Evolutionary conservation across 768 basidiomycete species (phyloP).

Genomic region (Porpolomopsis calyptriformis): DNA sequence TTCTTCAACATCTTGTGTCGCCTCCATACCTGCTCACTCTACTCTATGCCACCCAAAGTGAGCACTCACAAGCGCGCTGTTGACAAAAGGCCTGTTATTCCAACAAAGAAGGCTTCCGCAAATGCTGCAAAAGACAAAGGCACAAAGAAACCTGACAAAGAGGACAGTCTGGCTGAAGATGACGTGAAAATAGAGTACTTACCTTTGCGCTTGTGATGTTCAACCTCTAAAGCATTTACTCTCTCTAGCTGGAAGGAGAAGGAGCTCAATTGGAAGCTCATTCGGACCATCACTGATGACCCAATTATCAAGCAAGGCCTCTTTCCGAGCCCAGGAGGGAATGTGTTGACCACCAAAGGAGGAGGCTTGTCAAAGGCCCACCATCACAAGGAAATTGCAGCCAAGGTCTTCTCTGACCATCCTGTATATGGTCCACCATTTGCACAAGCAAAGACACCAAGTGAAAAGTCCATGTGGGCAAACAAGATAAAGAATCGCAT

Average conservation of each 20-base stretch:
- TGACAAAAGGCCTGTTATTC: background rate
- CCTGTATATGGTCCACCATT: constrained; percentile 5
- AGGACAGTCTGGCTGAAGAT: background rate
- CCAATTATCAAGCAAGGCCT: constrained; percentile 11
- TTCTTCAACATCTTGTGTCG: background rate
- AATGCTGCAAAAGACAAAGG: background rate
- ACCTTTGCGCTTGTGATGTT: background rate
- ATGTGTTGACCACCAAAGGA: constrained; percentile 6
- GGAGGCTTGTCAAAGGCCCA: constrained; percentile 12
- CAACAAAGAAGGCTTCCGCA: background rate
- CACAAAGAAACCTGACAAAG: background rate
- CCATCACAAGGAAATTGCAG: constrained; percentile 8
- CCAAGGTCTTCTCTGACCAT: constrained; percentile 10
- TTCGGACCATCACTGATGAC: constrained; percentile 5
- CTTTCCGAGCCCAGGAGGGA: constrained; percentile 12
- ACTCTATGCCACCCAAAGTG: constrained; percentile 1
- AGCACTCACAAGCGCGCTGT: background rate
- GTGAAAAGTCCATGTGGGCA: background rate
- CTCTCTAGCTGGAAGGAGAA: constrained; percentile 5
- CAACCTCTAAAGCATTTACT: background rate
- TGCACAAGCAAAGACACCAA: background rate
- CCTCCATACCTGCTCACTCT: too few relatives aligned
- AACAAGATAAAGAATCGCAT: constrained; percentile 6
- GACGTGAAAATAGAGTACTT: constrained; percentile 1
- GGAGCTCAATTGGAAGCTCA: constrained; percentile 5